Conservation (phyloP, 768 basidiomycete genomes). For the Paxillus ammoniavirescens region DNA sequence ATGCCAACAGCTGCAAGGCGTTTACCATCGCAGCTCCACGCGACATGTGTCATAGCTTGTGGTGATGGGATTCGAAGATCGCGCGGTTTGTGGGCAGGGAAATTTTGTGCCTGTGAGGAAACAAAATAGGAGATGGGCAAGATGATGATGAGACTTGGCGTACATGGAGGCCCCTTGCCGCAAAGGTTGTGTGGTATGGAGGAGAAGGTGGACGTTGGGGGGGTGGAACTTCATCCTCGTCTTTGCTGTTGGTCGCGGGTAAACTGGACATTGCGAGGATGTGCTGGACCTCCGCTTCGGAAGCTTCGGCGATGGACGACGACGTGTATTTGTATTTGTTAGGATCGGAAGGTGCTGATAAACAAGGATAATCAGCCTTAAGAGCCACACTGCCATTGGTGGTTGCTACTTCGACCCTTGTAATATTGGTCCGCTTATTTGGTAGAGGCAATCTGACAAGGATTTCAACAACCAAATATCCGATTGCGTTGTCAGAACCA, state of each 20-base stretch:
- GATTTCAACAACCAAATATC: too few relatives aligned
- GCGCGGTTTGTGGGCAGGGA: slow-evolving; percentile 77
- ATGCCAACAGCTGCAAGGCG: slow-evolving; percentile 80
- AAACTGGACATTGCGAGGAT: slow-evolving; percentile 23
- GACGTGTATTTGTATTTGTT: slow-evolving; percentile 24
- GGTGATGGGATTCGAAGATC: slow-evolving; percentile 65
- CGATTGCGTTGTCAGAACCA: too few relatives aligned
- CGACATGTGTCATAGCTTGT: slow-evolving; percentile 70
- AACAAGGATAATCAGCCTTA: slow-evolving; percentile 2
- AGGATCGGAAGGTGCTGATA: slow-evolving; percentile 14
- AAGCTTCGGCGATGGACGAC: background rate
- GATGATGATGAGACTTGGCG: slow-evolving; percentile 7
- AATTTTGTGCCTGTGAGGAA: slow-evolving; percentile 61
- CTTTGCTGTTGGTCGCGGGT: slow-evolving; percentile 30
- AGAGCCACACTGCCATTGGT: too few relatives aligned
- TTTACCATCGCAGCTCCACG: slow-evolving; percentile 84
- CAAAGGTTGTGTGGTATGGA: slow-evolving; percentile 68
- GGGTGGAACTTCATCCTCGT: slow-evolving; percentile 57
- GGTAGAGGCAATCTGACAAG: too few relatives aligned
- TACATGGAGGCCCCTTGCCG: slow-evolving; percentile 74
- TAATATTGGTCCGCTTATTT: too few relatives aligned
- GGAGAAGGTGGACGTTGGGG: slow-evolving; percentile 68
- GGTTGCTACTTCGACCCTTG: too few relatives aligned
- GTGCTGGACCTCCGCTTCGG: background rate
- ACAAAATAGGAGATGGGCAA: slow-evolving; percentile 12